A percentile compares a stretch with the other conserved stretches of the same genome.
Evolutionary conservation across 2,329 filamentous ascomycete species (phyloP).

Genomic region (Aschersonia sp.): DNA sequence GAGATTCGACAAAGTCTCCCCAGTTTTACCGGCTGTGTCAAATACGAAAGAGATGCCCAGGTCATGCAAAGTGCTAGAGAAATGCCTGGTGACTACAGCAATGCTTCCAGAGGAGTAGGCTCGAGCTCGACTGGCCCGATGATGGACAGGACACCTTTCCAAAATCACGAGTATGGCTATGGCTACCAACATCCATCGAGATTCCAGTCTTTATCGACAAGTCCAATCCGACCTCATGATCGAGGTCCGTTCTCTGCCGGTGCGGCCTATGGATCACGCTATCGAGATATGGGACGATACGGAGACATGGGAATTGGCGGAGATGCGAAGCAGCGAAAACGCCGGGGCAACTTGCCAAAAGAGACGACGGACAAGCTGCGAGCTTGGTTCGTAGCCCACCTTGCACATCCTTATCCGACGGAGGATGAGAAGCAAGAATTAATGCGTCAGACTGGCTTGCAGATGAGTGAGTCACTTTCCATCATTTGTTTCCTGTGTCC

Average conservation of each 20-base stretch:
- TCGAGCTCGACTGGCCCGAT: not conserved
- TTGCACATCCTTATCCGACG: slow-evolving; percentile 71
- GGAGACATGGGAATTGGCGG: slow-evolving; percentile 20
- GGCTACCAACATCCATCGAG: slow-evolving; percentile 27
- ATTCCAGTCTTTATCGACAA: slow-evolving; percentile 30
- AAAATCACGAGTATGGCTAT: slow-evolving; percentile 19
- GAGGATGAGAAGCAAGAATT: slow-evolving; percentile 80
- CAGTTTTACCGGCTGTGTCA: slow-evolving; percentile 21
- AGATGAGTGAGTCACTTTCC: slow-evolving; percentile 50
- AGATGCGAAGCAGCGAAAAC: slow-evolving; percentile 41
- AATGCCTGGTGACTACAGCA: not conserved
- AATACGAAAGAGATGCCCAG: slow-evolving; percentile 19
- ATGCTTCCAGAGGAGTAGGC: not conserved
- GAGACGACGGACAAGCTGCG: slow-evolving; percentile 72
- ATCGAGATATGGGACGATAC: slow-evolving; percentile 27
- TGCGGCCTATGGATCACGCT: slow-evolving; percentile 21
- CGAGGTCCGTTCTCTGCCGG: slow-evolving; percentile 27
- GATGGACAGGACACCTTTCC: slow-evolving; percentile 13
- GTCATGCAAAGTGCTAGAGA: slow-evolving; percentile 17
- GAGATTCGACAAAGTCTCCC: slow-evolving; percentile 24
- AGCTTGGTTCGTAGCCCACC: slow-evolving; percentile 64
- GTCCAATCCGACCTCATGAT: slow-evolving; percentile 27
- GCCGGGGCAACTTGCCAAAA: slow-evolving; percentile 81
- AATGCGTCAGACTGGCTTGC: slow-evolving; percentile 60
- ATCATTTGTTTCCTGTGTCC: not conserved